Evolutionary conservation across 2,329 filamentous ascomycete genomes (phyloP), one percentile per base, ranked within the genome.

Genomic region (Samsoniella hepiali): DNA sequence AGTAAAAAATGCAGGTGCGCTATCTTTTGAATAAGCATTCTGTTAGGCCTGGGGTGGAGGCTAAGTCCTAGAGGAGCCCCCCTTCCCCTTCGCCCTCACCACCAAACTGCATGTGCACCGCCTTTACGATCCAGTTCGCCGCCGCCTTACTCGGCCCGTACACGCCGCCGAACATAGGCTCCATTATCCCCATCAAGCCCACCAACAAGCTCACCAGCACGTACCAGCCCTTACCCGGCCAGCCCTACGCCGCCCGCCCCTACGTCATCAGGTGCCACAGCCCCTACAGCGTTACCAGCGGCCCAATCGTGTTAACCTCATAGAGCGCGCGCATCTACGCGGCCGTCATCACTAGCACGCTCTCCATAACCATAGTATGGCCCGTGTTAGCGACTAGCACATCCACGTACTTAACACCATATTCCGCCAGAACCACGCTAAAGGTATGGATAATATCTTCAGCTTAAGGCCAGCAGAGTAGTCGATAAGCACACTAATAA

Each of bases 321-420:
- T 81, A 74, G 8, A 79, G 73, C 1, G 73, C 65, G 7, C 72
- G 70, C 40, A 83, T 65, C 51, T 79, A 75, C 2, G 65, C 67
- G 4, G 68, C 67, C 5, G 68, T 75, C 32, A 58, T 77, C 29
- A 71, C 67, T 4, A 67, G 58, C 0, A 75, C 71, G 1, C 70
- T 67, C 1, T 68, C 70, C 64, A 72, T 74, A 44, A 70, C 67
- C 10, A 70, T 69, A 13, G 68, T 69, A 27, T 79, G 75, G 2
- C 77, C 82, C 0, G 82, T 82, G 65, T 85, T 85, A 63, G 79
- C 79, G 65, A 85, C 77, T 3, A 85, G 75, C 7, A 82, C 69
- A 50, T 85, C 82, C n/a, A 86, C 69, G 22, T 75, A 69, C 15
- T 67, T 66, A 66, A 82, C 63, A 17, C 51, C 42, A 2, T 27